Evolutionary conservation across 257 asterid species (phyloP).

Genomic region (Nicotiana knightiana): DNA sequence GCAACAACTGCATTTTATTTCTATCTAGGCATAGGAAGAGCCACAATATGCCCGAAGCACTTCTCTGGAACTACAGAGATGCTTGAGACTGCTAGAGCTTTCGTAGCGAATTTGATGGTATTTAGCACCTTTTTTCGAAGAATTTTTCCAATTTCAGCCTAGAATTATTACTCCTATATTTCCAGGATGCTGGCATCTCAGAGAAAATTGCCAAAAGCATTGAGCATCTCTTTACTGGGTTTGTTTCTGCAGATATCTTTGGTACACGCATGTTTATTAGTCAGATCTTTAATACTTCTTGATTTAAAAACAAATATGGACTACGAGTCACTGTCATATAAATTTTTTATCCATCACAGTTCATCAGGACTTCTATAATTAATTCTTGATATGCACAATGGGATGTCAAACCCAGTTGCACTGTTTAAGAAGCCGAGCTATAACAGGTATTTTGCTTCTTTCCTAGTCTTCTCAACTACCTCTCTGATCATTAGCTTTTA

Average conservation of each 20-base stretch:
- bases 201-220: not conserved
- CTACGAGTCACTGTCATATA: not conserved
- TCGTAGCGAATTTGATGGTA: not conserved
- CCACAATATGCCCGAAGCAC: not conserved
- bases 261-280: not conserved
- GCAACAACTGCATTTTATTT: not conserved
- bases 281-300: not conserved
- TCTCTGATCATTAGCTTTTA: not conserved
- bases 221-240: not conserved
- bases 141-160: not conserved
- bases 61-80: not conserved
- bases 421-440: not conserved
- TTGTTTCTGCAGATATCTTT: not conserved
- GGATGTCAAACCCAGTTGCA: not conserved
- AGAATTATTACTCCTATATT: not conserved
- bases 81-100: not conserved
- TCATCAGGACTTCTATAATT: not conserved
- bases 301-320: not conserved
- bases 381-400: not conserved
- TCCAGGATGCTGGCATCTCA: not conserved
- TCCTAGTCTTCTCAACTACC: slow-evolving; percentile 5
- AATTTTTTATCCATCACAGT: not conserved
- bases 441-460: not conserved
- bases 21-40: not conserved
- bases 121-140: not conserved